Evolutionary conservation across 2,329 filamentous ascomycete genomes (phyloP).

Genomic region (Beauveria pseudobassiana): DNA sequence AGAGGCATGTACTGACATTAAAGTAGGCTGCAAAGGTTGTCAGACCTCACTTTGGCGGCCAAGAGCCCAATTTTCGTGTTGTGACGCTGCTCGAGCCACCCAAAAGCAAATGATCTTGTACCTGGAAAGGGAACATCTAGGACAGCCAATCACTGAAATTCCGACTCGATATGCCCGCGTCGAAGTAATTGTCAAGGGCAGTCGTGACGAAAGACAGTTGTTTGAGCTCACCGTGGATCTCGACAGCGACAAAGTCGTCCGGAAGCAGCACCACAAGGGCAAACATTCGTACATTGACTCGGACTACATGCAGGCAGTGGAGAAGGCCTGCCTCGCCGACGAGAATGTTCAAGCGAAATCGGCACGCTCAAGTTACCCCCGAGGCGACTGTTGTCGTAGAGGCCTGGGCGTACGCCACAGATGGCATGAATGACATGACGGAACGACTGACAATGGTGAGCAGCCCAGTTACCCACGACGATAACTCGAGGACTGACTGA

Average conservation of each 20-base stretch:
- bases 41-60: conserved; percentile 15
- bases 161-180: conserved; percentile 32
- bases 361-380: conserved; percentile 34
- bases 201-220: conserved; percentile 15
- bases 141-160: neutral
- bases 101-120: conserved; percentile 40
- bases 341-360: conserved; percentile 35
- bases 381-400: conserved; percentile 40
- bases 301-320: conserved; percentile 39
- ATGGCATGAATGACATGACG: conserved; percentile 44
- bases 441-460: conserved; percentile 41
- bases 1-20: neutral
- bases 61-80: conserved; percentile 35
- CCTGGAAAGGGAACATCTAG: conserved; percentile 33
- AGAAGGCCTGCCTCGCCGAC: conserved; percentile 38
- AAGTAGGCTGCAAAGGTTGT: conserved; percentile 19
- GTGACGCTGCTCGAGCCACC: conserved; percentile 43
- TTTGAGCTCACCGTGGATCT: conserved; percentile 26
- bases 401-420: conserved; percentile 48
- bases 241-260: conserved; percentile 12
- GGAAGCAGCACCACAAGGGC: conserved; percentile 27
- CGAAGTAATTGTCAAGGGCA: conserved; percentile 23
- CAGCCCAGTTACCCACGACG: neutral
- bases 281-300: conserved; percentile 41
- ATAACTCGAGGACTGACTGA: neutral